Conservation (phyloP, 2,329 filamentous ascomycete species). For the Penicillium sp. region DNA sequence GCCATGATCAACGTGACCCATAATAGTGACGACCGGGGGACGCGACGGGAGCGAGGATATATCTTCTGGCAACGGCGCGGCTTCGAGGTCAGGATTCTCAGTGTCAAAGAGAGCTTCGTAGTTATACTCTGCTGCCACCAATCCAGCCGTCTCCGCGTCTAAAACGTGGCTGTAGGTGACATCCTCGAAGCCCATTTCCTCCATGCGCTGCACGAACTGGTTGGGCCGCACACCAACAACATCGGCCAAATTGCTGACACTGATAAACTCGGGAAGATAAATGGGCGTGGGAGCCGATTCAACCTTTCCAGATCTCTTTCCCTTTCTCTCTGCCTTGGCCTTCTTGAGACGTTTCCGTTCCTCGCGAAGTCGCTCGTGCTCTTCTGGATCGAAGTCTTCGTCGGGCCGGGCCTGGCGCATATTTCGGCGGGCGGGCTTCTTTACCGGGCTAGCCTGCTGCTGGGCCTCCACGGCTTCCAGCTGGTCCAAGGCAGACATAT, state of each 20-base stretch:
- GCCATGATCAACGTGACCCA: slow-evolving; percentile 98
- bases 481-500: slow-evolving; percentile 33
- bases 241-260: slow-evolving; percentile 77
- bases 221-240: slow-evolving; percentile 72
- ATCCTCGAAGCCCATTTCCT: slow-evolving; percentile 87
- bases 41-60: slow-evolving; percentile 69
- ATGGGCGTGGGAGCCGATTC: slow-evolving; percentile 61
- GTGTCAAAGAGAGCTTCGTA: slow-evolving; percentile 79
- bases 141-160: slow-evolving; percentile 84
- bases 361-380: slow-evolving; percentile 37
- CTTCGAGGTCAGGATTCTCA: slow-evolving; percentile 70
- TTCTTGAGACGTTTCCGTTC: slow-evolving; percentile 44
- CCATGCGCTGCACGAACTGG: slow-evolving; percentile 74
- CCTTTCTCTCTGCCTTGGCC: slow-evolving; percentile 43
- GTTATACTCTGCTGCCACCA: slow-evolving; percentile 91
- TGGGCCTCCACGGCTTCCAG: slow-evolving; percentile 18
- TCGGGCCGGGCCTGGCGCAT: slow-evolving; percentile 29
- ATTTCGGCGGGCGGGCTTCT: slow-evolving; percentile 30
- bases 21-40: slow-evolving; percentile 96
- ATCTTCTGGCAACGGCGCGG: slow-evolving; percentile 71
- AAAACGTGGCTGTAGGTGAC: slow-evolving; percentile 82
- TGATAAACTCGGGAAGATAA: slow-evolving; percentile 87
- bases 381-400: slow-evolving; percentile 43
- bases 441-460: slow-evolving; percentile 11
- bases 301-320: slow-evolving; percentile 32